These are phyloP conservation scores for Geranium rotundifolium DNA, from an alignment of 345 rosid species.

Conservation along the genomic window DNA sequence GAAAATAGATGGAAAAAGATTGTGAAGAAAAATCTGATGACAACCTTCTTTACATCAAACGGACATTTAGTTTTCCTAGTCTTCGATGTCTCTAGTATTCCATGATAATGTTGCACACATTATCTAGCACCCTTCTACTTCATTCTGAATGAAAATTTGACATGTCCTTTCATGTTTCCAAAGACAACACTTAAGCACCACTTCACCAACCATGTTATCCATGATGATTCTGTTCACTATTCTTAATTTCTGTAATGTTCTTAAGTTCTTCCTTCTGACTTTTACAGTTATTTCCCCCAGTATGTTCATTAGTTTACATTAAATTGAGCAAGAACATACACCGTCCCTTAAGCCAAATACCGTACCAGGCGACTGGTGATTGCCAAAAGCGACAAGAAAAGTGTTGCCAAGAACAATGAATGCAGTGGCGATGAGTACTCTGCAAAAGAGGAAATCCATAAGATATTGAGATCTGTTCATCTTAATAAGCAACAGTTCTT, in stretches of 20 bases:
- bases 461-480: slow-evolving; percentile 5
- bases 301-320: background rate
- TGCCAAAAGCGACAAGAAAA: slow-evolving; percentile 94
- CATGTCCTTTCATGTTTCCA: background rate
- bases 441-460: slow-evolving; percentile 21
- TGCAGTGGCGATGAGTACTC: slow-evolving; percentile 82
- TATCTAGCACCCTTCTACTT: too few relatives aligned
- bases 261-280: background rate
- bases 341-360: background rate
- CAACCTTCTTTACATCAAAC: background rate
- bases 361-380: slow-evolving; percentile 98
- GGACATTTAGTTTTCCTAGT: background rate
- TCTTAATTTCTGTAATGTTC: background rate
- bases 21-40: background rate
- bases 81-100: background rate
- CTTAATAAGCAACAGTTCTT: background rate
- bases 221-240: background rate
- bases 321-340: background rate
- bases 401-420: slow-evolving; percentile 92
- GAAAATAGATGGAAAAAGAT: background rate
- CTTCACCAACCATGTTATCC: background rate
- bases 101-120: background rate
- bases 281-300: background rate
- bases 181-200: background rate
- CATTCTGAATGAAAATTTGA: background rate